Conservation (phyloP, 371 early-diverging fungal genomes). For the Vairimorpha ceranae region DNA sequence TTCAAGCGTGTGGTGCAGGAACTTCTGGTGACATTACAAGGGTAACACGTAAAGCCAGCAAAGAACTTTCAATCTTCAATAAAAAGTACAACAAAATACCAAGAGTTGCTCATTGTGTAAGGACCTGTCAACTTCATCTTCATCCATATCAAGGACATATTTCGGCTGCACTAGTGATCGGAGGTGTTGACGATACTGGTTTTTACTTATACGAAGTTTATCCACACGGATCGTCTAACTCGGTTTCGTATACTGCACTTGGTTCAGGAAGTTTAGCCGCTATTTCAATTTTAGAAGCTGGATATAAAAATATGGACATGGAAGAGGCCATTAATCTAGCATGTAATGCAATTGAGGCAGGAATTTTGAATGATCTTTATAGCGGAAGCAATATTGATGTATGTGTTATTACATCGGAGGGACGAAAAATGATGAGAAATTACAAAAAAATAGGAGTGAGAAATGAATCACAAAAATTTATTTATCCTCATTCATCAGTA, state of each 20-base stretch:
- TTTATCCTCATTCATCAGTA: slow-evolving; percentile 33
- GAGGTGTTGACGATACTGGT: slow-evolving; percentile 81
- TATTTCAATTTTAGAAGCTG: slow-evolving; percentile 84
- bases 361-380: slow-evolving; percentile 96
- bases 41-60: slow-evolving; percentile 80
- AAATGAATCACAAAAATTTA: slow-evolving; percentile 24
- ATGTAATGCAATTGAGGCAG: slow-evolving; percentile 84
- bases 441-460: slow-evolving; percentile 50
- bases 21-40: slow-evolving; percentile 97
- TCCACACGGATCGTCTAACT: slow-evolving; percentile 91
- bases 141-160: slow-evolving; percentile 84
- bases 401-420: slow-evolving; percentile 42
- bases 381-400: slow-evolving; percentile 96
- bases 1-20: slow-evolving; percentile 98
- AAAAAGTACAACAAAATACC: slow-evolving; percentile 77
- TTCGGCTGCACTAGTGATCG: slow-evolving; percentile 88
- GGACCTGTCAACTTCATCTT: slow-evolving; percentile 45
- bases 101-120: slow-evolving; percentile 82
- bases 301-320: slow-evolving; percentile 75
- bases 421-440: slow-evolving; percentile 36
- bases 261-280: slow-evolving; percentile 93
- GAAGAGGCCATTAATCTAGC: slow-evolving; percentile 85
- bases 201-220: slow-evolving; percentile 82
- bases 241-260: slow-evolving; percentile 87
- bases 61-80: slow-evolving; percentile 80